Conservation (phyloP, 1,284 basidiomycete species). For the Cutaneotrichosporon curvatum region DNA sequence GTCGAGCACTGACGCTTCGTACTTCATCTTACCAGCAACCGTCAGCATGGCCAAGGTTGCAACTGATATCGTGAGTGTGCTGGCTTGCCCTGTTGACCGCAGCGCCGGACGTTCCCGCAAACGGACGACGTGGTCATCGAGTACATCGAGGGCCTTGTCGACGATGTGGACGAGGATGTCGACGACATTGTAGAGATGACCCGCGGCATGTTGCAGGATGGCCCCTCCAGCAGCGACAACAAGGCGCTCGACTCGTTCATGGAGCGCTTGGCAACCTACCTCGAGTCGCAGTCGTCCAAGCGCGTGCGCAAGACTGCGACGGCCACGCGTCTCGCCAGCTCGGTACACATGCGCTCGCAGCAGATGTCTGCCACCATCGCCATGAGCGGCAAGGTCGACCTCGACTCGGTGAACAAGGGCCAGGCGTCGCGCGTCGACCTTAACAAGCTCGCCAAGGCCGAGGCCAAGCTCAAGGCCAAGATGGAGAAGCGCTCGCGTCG, state of each 20-base stretch:
- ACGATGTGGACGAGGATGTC: slow-evolving; percentile 79
- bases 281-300: slow-evolving; percentile 59
- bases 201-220: slow-evolving; percentile 57
- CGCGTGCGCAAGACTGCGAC: slow-evolving; percentile 48
- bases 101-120: slow-evolving; percentile 66
- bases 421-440: slow-evolving; percentile 94
- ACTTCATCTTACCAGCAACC: background rate
- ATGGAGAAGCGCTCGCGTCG: slow-evolving; percentile 86
- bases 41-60: slow-evolving; percentile 24
- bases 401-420: slow-evolving; percentile 89
- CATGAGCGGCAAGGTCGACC: slow-evolving; percentile 76
- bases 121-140: slow-evolving; percentile 89
- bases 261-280: slow-evolving; percentile 56
- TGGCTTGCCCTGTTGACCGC: too few species aligned
- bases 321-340: slow-evolving; percentile 77
- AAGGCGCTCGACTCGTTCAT: slow-evolving; percentile 45
- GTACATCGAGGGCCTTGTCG: slow-evolving; percentile 84
- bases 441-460: slow-evolving; percentile 96
- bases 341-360: slow-evolving; percentile 82
- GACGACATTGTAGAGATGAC: slow-evolving; percentile 78
- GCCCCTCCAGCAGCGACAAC: slow-evolving; percentile 33
- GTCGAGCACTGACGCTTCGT: background rate
- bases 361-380: slow-evolving; percentile 78
- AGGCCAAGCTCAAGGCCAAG: slow-evolving; percentile 95
- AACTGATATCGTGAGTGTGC: slow-evolving; percentile 22